Base-by-base conservation (phyloP, 148 eudicot genomes). In the Amaranthus cruentus region DNA sequence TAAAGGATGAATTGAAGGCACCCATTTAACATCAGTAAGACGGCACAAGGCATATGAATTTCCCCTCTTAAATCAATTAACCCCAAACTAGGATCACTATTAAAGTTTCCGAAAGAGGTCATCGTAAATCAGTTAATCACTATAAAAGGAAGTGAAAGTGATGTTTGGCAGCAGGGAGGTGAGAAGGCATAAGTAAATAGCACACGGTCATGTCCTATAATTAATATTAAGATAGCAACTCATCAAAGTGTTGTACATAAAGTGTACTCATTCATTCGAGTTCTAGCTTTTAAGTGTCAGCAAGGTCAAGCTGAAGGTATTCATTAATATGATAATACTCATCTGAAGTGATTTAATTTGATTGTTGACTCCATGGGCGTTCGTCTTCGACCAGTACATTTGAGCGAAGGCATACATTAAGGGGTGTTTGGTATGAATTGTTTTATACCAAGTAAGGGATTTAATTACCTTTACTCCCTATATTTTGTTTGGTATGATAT, bases 1-100 rank as follows among this genome's bases (percentile, higher is more conserved):
- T 52, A 85, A 51, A 51, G 54, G 48, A 42, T 65, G 13, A 10
- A 72, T 75, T 80, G 85, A 7, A 88, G 47, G 69, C 69, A 59
- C 21, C 86, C 48, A 52, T 88, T 83, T 0, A 88, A 83, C 2
- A 88, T 86, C 18, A 77, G 79, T 18, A 90, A 76, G 82, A 90
- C 0, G 85, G 89, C 66, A 86, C 89, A 7, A 43, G 10, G 38
- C 38, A 28, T 28, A 28, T 28, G 38, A 28, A 28, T 28, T 28
- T 28, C 38, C 38, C 38, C 38, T 28, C 38, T 28, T 28, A 28
- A 28, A 28, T 28, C 38, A 28, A 28, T 28, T 28, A 28, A 28
- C 2, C 55, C 67, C 4, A 84, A 59, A 18, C 92, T 90, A 2
- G 89, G 80, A 64, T 66, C 38, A 13, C 73, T 77, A 65, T 85